These are phyloP conservation scores for Scorias spongiosa DNA, from an alignment of 2,329 filamentous ascomycete species.

Conservation along the genomic window DNA sequence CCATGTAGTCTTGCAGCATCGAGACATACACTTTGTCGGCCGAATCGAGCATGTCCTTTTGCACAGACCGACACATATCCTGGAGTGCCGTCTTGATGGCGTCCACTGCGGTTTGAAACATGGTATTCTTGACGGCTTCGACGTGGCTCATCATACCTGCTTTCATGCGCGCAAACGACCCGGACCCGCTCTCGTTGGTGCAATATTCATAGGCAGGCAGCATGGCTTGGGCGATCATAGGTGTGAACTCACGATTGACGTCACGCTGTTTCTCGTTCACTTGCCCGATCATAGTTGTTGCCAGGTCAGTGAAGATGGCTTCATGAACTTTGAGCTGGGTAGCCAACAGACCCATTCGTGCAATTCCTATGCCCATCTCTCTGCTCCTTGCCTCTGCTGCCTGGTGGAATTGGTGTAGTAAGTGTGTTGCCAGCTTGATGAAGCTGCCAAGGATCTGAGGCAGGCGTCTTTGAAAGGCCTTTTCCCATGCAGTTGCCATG, in stretches of 20 bases:
- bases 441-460: slow-evolving; percentile 27
- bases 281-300: slow-evolving; percentile 15
- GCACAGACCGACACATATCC: slow-evolving; percentile 28
- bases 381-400: slow-evolving; percentile 21
- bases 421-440: slow-evolving; percentile 15
- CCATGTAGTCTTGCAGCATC: slow-evolving; percentile 25
- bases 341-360: not conserved
- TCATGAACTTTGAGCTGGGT: not conserved
- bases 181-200: slow-evolving; percentile 28
- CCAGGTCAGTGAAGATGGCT: slow-evolving; percentile 21
- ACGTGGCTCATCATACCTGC: slow-evolving; percentile 32
- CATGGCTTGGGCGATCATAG: slow-evolving; percentile 33
- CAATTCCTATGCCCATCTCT: too few species aligned
- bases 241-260: slow-evolving; percentile 39
- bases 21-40: slow-evolving; percentile 28
- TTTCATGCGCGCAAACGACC: slow-evolving; percentile 39
- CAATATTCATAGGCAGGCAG: slow-evolving; percentile 31
- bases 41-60: slow-evolving; percentile 27
- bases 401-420: slow-evolving; percentile 27
- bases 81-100: slow-evolving; percentile 27
- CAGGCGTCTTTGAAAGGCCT: slow-evolving; percentile 25
- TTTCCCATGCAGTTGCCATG: slow-evolving; percentile 27
- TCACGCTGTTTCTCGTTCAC: slow-evolving; percentile 36
- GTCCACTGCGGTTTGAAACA: slow-evolving; percentile 35
- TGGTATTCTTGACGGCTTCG: slow-evolving; percentile 22